Evolutionary conservation across 2,329 filamentous ascomycete genomes (phyloP), one percentile per base, ranked within the genome.

Genomic region (Trichoderma oligosporum): DNA sequence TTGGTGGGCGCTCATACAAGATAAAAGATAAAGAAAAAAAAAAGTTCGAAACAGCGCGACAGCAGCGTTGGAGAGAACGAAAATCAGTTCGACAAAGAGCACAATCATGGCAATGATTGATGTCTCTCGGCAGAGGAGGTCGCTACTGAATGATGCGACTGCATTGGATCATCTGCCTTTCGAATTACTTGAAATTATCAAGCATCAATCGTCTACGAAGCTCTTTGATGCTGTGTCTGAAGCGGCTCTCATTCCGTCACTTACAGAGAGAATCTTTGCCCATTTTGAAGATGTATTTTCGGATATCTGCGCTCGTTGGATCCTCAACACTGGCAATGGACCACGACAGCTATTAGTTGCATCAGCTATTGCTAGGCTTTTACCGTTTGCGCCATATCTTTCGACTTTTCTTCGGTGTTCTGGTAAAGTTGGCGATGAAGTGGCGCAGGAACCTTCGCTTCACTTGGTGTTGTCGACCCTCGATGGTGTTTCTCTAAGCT

Each of bases 271-370:
- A 57, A 76, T 96, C 68, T 91, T 94, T 67, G 77, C 82, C 62
- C 81, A 88, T 67, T 91, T 92, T 71, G 85, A 89, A 69, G 76
- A 81, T 61, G 74, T 92, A 38, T 89, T 94, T 66, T 83, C 90
- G 64, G 92, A 97, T 71, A 78, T 95, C 48, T 90, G 88, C 72
- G 88, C 91, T 61, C 80, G 88, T 76, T 96, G 91, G 91, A 77
- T 88, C 42, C 76, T 78, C 66, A 70, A 75, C 68, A 65, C 75
- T 25, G 70, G 71, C 25, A 71, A 69, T 39, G 67, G 71, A 61
- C 55, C 70, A 65, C 63, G 71, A 72, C 64, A 72, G 70, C 65
- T 71, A 65, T 56, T 73, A 31, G 64, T 87, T 52, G 80, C 93
- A 61, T 81, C 86, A 56, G 87, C 89, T 29, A 88, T 96, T 74